Base-by-base conservation (phyloP, 441 rosid genomes). In the Populus hybrid region DNA sequence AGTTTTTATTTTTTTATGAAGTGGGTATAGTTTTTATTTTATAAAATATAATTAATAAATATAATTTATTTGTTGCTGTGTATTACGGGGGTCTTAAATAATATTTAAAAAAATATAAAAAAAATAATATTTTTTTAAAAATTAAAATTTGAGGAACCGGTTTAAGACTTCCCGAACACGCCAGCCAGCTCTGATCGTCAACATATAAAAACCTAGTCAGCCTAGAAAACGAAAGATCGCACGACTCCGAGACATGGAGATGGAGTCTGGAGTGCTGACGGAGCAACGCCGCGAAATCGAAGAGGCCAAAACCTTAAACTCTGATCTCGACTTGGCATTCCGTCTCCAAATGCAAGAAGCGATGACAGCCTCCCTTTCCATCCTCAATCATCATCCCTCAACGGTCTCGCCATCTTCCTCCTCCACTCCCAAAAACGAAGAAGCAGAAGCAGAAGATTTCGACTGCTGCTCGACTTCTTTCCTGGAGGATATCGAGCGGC, bases 281-380 rank as follows among this genome's bases (percentile, higher is more conserved):
- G 87, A 80, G 76, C 94, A 89, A 26, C 88, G 84, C 32, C 87
- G 81, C 65, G 86, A 87, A 67, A 34, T 88, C 80, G 74, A 73
- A 82, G 85, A 65, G 3, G 87, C 88, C 61, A 73, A 77, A 72
- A 12, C 82, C 75, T 64, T 80, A 18, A 83, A 85, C 9, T 82
- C 90, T 24, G 94, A 92, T 80, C 84, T 82, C 11, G 90, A 90
- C 10, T 82, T 79, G n/a, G 98, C 95, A 57, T 92, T 80, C 91
- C 73, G 72, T 1, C 90, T 93, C 81, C 97, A 92, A 84, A 81
- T 92, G 83, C 78, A 87, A 79, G 97, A 93, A 75, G 90, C 93
- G 14, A 75, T 90, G 16, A 26, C 87, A 73, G 93, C 94, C 68
- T 93, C 98, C 20, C 20, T 46, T 14, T 14, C 70, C 26, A 10